Conservation (phyloP, 225 moss, liverwort and hornwort genomes). For the Marchantia paleacea region DNA sequence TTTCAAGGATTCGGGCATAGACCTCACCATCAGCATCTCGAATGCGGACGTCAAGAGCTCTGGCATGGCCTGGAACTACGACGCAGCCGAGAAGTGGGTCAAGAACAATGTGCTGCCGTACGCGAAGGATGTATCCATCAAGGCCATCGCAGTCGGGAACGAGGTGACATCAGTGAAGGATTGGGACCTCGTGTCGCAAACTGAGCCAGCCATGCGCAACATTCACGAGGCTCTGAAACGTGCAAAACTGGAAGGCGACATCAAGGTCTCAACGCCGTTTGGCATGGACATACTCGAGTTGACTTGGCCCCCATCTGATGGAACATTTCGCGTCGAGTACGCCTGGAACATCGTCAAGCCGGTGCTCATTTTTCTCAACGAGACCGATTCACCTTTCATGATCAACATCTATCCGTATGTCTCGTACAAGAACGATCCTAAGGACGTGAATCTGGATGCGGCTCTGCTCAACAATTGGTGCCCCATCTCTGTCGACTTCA, state of each 20-base stretch:
- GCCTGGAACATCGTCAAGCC: constrained; percentile 21
- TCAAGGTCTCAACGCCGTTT: constrained; percentile 21
- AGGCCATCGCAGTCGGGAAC: constrained; percentile 4
- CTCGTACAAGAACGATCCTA: constrained; percentile 10
- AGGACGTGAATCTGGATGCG: constrained; percentile 16
- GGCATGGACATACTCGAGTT: constrained; percentile 17
- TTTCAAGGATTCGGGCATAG: background rate
- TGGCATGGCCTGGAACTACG: constrained; percentile 23
- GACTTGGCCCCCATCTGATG: constrained; percentile 16
- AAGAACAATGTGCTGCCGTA: constrained; percentile 11
- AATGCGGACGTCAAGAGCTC: constrained; percentile 14
- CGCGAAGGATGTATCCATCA: background rate
- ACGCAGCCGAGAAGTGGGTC: constrained; percentile 15
- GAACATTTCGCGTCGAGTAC: constrained; percentile 10
- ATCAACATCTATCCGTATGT: constrained; percentile 10
- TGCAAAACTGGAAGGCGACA: constrained; percentile 2
- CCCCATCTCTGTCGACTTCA: constrained; percentile 11
- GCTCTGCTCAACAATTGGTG: constrained; percentile 17
- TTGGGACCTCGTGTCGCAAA: constrained; percentile 22
- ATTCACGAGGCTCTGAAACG: constrained; percentile 15
- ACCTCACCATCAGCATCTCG: constrained; percentile 16
- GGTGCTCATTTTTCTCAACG: constrained; percentile 3
- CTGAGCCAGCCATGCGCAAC: constrained; percentile 22
- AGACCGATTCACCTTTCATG: constrained; percentile 10
- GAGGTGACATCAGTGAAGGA: constrained; percentile 10